These are phyloP conservation scores for Samsoniella hepiali DNA, from an alignment of 2,329 filamentous ascomycete genomes.

Conservation along the genomic window DNA sequence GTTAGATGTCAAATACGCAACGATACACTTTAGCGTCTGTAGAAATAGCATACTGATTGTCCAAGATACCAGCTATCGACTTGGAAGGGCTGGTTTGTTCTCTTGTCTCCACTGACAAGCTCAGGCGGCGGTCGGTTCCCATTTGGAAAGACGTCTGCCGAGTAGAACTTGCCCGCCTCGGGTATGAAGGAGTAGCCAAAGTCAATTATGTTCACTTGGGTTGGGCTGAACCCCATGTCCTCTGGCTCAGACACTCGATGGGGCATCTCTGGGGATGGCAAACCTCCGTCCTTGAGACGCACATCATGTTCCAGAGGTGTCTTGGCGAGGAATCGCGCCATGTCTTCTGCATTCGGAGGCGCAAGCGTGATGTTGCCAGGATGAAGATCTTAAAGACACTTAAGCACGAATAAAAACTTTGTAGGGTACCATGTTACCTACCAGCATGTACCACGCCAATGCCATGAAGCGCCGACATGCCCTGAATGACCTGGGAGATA, in stretches of 20 bases:
- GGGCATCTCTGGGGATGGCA: not conserved
- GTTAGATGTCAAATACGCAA: no score
- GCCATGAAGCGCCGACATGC: no score
- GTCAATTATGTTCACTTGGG: not conserved
- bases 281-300: not conserved
- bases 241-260: not conserved
- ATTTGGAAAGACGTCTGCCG: not conserved
- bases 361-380: no score
- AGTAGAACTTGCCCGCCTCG: not conserved
- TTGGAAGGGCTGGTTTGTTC: not conserved
- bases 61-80: not conserved
- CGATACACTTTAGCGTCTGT: no score
- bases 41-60: not conserved
- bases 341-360: no score
- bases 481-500: no score
- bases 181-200: not conserved
- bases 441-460: no score
- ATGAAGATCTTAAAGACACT: no score
- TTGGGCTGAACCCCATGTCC: not conserved
- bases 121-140: not conserved
- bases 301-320: not conserved
- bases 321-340: not conserved
- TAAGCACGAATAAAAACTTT: no score
- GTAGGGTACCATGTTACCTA: no score
- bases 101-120: not conserved